phyloP scores from a whole-genome alignment of 2,329 filamentous ascomycete species.

The Clathrospora elynae region DNA sequence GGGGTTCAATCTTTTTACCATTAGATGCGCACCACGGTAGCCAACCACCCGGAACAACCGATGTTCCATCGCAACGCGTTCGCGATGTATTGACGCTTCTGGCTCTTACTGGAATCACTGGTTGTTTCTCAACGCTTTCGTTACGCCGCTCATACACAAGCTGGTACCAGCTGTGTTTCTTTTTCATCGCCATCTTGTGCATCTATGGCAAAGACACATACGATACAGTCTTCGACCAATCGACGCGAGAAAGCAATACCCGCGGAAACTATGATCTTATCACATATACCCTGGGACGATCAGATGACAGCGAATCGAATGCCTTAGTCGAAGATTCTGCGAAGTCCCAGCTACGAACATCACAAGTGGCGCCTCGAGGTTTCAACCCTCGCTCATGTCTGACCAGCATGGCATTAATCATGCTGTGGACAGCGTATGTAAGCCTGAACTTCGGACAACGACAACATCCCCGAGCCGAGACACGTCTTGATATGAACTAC shows the following conservation, averaged over 20 bases:
- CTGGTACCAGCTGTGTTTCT: conserved; percentile 20
- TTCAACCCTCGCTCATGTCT: conserved; percentile 6
- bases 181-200: conserved; percentile 19
- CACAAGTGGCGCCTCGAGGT: not conserved
- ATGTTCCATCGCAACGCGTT: conserved; percentile 1
- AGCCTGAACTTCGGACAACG: conserved; percentile 27
- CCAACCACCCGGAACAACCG: not conserved
- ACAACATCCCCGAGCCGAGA: conserved; percentile 6
- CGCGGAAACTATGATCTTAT: conserved; percentile 10
- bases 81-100: conserved; percentile 14
- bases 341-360: not conserved
- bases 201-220: conserved; percentile 12
- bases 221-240: not conserved
- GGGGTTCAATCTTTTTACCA: conserved; percentile 26
- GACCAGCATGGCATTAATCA: conserved; percentile 12
- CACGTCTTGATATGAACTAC: conserved; percentile 29
- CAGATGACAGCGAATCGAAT: conserved; percentile 9
- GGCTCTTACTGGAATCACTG: conserved; percentile 19
- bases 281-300: not conserved
- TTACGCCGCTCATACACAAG: conserved; percentile 32
- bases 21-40: conserved; percentile 1
- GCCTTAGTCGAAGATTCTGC: conserved; percentile 5
- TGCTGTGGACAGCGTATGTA: conserved; percentile 25
- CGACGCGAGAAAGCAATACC: not conserved
- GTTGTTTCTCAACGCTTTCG: conserved; percentile 19